Base-by-base conservation (phyloP, 305 asterid species). In the Solanum hybrid region DNA sequence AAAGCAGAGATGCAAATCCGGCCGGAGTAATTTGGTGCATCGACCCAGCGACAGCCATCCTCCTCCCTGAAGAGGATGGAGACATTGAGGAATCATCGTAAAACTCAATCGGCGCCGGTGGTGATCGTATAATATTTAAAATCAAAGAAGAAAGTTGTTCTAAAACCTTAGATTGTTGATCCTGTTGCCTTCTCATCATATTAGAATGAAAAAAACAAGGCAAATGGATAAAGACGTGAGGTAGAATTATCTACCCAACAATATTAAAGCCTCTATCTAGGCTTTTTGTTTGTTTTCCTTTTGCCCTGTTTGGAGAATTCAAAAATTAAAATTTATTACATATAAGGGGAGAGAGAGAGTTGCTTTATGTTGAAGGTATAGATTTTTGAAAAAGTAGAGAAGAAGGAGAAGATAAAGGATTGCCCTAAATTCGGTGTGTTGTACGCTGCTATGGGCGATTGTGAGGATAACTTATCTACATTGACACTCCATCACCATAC, bases 1-100 rank as follows among this genome's bases (percentile, higher is more conserved):
- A 91, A 11, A 97, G 93, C 92, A 95, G 90, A 7, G 98, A 94
- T 0, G 98, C 98, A 36, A 97, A 96, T 6, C 98, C 97, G 24
- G 95, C 95, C 65, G 99, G 98, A 6, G 96, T 93, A 13, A 96
- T 93, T 90, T 95, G 95, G 90, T 93, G 94, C 90, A 94, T 90
- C 73, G 94, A 92, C 84, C 87, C 86, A 6, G 82, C 82, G 89
- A 90, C 33, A 61, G 91, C 6, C 10, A 70, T 57, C 77, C 88
- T 85, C 88, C 88, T 57, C 22, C 45, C 78, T 61, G 88, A 57
- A 32, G 88, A 20, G n/a, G 77, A 32, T 70, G 88, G 24, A 26
- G 87, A 81, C 70, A 80, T 29, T 72, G 8, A 14, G 7, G 92
- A 38, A 12, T 91, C 95, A 45, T 94, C 96, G 82, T 95, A 68